These are phyloP conservation scores for Brassica napus DNA, from an alignment of 345 rosid species.

Conservation along the genomic window Da-Ae NC_063444.1:22517501-22518000, in stretches of 20 bases:
- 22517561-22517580: constrained; percentile 34
- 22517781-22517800: background rate
- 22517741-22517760: constrained; percentile 13
- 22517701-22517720: background rate
- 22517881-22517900: constrained; percentile 2
- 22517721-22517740: background rate
- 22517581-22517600: constrained; percentile 37
- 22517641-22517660: constrained; percentile 34
- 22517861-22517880: constrained; percentile 46
- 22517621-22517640: constrained; percentile 64
- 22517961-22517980: background rate
- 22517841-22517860: constrained; percentile 80
- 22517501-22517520: constrained; percentile 58
- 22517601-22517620: background rate
- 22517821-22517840: constrained; percentile 90
- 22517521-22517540: constrained; percentile 66
- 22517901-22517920: constrained; percentile 4
- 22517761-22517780: background rate
- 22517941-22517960: background rate
- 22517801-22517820: constrained; percentile 47
- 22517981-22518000: background rate
- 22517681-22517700: constrained; percentile 89
- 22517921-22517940: constrained; percentile 3
- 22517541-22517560: constrained; percentile 51
- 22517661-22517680: constrained; percentile 62